Conservation (phyloP, 2,329 filamentous ascomycete species). For the Colletotrichum somersetense region DNA sequence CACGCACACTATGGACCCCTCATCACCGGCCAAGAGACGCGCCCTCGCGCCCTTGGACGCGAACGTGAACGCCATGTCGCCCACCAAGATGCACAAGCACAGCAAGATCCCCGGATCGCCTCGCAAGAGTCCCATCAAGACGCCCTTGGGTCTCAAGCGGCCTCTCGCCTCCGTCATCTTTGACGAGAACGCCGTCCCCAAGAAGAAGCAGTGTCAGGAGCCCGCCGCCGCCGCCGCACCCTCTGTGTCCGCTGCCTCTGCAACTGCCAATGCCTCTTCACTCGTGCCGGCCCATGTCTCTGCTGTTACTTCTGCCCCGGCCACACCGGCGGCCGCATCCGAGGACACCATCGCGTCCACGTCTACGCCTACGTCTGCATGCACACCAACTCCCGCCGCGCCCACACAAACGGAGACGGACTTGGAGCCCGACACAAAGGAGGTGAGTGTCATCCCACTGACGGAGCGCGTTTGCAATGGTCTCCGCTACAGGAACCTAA, state of each 20-base stretch:
- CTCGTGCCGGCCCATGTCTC: constrained; percentile 6
- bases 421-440: constrained; percentile 12
- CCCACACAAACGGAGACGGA: constrained; percentile 18
- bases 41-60: constrained; percentile 61
- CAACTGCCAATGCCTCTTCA: not conserved
- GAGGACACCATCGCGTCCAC: not conserved
- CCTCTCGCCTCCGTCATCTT: constrained; percentile 28
- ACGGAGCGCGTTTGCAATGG: not conserved
- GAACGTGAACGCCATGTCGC: constrained; percentile 59
- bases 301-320: not conserved
- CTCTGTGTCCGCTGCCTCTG: not conserved
- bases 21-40: constrained; percentile 61
- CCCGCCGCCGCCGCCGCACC: constrained; percentile 14
- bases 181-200: constrained; percentile 39
- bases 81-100: constrained; percentile 48
- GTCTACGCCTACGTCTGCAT: constrained; percentile 8
- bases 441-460: constrained; percentile 8
- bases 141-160: constrained; percentile 39
- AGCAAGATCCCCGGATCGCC: constrained; percentile 21
- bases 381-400: constrained; percentile 5
- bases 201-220: constrained; percentile 45
- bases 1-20: constrained; percentile 43
- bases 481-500: constrained; percentile 10
- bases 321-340: constrained; percentile 6
- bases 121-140: constrained; percentile 40